phyloP scores from a whole-genome alignment of 176 grass and related monocot species.

The Bothriochloa decipiens region DNA sequence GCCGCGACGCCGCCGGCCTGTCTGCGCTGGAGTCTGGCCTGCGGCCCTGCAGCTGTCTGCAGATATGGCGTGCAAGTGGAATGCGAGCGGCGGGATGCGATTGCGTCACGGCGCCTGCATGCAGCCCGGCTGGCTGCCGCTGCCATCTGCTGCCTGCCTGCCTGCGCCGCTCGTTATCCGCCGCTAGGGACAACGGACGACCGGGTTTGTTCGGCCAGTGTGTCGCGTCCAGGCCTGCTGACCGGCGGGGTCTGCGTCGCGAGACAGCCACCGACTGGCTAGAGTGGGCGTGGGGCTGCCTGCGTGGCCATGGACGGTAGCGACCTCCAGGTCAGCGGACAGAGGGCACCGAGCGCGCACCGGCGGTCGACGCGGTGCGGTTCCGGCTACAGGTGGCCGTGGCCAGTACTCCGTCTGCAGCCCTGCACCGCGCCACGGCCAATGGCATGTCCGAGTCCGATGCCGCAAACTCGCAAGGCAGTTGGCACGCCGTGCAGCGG shows the following conservation, averaged over 20 bases:
- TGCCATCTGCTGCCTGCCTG: too few species aligned
- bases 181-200: not conserved
- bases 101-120: not conserved
- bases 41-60: too few species aligned
- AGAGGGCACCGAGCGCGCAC: not conserved
- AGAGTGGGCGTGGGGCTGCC: too few species aligned
- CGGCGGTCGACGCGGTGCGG: constrained; percentile 3
- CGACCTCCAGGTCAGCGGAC: not conserved
- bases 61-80: not conserved
- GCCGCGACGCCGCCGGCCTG: not conserved
- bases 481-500: not conserved
- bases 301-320: not conserved
- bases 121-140: not conserved
- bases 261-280: not conserved
- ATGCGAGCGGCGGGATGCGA: not conserved
- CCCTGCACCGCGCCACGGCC: not conserved
- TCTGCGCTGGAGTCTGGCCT: not conserved
- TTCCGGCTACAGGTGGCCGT: not conserved
- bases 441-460: constrained; percentile 1
- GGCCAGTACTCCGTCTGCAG: not conserved
- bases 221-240: not conserved
- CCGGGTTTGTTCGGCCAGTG: not conserved
- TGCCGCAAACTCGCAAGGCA: too few species aligned
- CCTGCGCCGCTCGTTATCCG: not conserved
- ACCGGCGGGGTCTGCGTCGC: not conserved